Evolutionary conservation across 1,284 basidiomycete species (phyloP).

Genomic region (Puccinia hordei): DNA sequence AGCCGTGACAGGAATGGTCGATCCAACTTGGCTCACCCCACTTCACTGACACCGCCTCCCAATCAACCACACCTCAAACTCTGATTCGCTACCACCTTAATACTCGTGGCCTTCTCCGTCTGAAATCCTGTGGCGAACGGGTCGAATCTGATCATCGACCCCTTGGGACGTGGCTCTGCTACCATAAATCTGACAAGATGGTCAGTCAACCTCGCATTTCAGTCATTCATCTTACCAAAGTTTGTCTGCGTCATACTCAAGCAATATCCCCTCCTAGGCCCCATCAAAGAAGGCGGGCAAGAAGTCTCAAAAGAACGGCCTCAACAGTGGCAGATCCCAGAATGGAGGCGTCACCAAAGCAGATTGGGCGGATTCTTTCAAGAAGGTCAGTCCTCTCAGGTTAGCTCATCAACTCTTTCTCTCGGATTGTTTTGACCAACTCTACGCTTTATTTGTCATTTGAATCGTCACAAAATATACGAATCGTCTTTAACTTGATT

Average conservation of each 20-base stretch:
- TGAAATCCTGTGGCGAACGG: not conserved
- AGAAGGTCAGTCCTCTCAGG: slow-evolving; percentile 44
- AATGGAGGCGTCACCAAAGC: slow-evolving; percentile 45
- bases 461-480: not conserved
- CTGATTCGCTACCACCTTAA: not conserved
- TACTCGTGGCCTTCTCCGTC: not conserved
- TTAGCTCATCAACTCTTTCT: not conserved
- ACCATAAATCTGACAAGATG: slow-evolving; percentile 9
- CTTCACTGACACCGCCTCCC: not conserved
- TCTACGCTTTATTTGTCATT: not conserved
- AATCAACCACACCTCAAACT: not conserved
- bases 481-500: not conserved
- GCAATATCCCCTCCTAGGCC: slow-evolving; percentile 12
- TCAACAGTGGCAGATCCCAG: slow-evolving; percentile 15
- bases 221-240: not conserved
- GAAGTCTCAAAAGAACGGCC: slow-evolving; percentile 43
- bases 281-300: slow-evolving; percentile 48
- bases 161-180: not conserved
- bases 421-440: slow-evolving; percentile 13
- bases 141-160: not conserved
- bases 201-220: slow-evolving; percentile 14
- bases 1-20: not conserved
- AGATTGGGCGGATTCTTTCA: slow-evolving; percentile 51
- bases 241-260: not conserved
- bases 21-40: not conserved